Percentiles rank a stretch among this genome's conserved stretches.
Conservation (phyloP, 208 protist genomes). For the Novymonas esmeraldas region DNA sequence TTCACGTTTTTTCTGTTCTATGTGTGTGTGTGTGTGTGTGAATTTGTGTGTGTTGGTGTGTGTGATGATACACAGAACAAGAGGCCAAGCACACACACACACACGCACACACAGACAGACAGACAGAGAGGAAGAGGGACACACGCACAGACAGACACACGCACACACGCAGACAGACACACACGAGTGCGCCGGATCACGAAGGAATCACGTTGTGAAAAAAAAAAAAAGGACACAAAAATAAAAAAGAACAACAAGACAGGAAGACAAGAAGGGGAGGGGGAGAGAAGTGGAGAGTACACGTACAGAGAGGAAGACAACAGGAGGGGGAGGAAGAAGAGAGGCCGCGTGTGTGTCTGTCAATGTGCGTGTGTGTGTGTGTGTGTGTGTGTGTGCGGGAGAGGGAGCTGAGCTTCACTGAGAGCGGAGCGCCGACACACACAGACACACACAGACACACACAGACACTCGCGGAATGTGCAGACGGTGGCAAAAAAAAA, state of each 20-base stretch:
- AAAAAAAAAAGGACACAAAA: too few relatives aligned
- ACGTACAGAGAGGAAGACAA: too few relatives aligned
- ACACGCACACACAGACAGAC: constrained; percentile 12
- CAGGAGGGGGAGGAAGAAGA: too few relatives aligned
- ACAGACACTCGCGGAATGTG: neutral
- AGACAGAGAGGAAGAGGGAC: neutral
- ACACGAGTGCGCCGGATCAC: neutral
- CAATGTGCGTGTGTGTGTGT: neutral
- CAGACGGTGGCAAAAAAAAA: neutral
- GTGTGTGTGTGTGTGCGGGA: neutral
- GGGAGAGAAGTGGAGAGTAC: too few relatives aligned
- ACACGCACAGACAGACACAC: neutral
- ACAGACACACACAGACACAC: neutral
- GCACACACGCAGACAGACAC: neutral
- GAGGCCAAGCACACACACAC: neutral
- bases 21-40: neutral
- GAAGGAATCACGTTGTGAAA: too few relatives aligned
- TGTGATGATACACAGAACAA: neutral
- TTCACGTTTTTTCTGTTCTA: too few relatives aligned
- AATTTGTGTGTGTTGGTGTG: neutral
- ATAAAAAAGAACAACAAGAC: too few relatives aligned
- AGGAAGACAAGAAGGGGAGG: too few relatives aligned
- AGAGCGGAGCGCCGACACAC: too few relatives aligned
- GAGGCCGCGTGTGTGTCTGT: neutral
- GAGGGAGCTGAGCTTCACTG: too few relatives aligned